These are phyloP conservation scores for Gypsophila paniculata DNA, from an alignment of 179 eudicot species.

Conservation along the genomic window DNA sequence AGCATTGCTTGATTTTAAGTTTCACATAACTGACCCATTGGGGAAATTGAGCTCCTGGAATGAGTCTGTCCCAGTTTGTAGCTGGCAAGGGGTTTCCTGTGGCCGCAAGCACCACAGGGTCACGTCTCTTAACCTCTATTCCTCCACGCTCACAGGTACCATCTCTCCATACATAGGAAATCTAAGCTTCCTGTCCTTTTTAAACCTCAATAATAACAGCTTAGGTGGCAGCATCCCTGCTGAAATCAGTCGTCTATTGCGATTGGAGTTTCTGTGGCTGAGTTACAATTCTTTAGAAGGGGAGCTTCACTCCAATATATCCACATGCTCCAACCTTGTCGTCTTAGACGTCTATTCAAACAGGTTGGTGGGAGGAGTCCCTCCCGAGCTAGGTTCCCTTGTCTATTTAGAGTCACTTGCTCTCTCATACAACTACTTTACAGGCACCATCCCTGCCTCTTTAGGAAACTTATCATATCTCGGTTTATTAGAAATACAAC, in stretches of 20 bases:
- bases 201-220: constrained; percentile 6
- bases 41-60: constrained; percentile 24
- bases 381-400: constrained; percentile 13
- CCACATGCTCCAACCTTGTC: not conserved
- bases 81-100: constrained; percentile 20
- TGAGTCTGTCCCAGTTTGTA: constrained; percentile 16
- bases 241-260: constrained; percentile 7
- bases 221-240: constrained; percentile 21
- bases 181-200: constrained; percentile 13
- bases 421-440: constrained; percentile 1
- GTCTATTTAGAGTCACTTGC: not conserved
- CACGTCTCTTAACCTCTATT: not conserved
- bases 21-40: constrained; percentile 16
- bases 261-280: not conserved
- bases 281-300: constrained; percentile 16
- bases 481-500: not conserved
- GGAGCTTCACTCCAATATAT: constrained; percentile 17
- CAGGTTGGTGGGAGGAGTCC: constrained; percentile 31
- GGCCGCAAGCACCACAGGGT: constrained; percentile 19
- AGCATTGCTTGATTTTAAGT: constrained; percentile 23
- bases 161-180: constrained; percentile 25
- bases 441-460: constrained; percentile 9
- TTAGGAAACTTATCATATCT: constrained; percentile 22
- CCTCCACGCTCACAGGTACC: constrained; percentile 18
- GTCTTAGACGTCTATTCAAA: constrained; percentile 19